Conservation (phyloP, 2,329 filamentous ascomycete species). For the Diaporthe nobilis region DNA sequence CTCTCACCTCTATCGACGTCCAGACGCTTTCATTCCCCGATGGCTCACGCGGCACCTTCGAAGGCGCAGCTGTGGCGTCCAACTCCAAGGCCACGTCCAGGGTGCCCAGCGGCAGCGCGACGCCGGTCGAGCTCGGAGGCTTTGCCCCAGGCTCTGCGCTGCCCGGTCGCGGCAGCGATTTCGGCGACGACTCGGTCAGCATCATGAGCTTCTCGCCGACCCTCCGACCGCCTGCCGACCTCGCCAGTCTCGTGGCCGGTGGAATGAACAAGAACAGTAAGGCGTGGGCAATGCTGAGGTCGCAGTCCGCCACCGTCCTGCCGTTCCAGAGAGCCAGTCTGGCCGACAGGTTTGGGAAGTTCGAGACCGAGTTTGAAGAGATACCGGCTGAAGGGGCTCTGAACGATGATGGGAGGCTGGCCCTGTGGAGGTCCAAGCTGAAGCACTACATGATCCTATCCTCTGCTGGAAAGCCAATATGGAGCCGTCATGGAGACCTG, state of each 20-base stretch:
- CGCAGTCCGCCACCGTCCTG: constrained; percentile 71
- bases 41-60: constrained; percentile 75
- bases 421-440: constrained; percentile 88
- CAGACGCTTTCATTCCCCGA: constrained; percentile 82
- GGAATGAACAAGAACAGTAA: constrained; percentile 76
- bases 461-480: constrained; percentile 96
- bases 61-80: constrained; percentile 51
- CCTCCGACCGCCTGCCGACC: constrained; percentile 75
- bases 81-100: constrained; percentile 41
- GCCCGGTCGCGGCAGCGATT: constrained; percentile 29
- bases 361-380: constrained; percentile 83
- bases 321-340: constrained; percentile 66
- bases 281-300: constrained; percentile 77
- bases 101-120: constrained; percentile 58
- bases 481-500: constrained; percentile 93
- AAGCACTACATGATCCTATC: constrained; percentile 99
- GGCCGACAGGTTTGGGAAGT: constrained; percentile 72
- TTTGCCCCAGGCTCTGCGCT: constrained; percentile 40
- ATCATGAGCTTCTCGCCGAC: constrained; percentile 77
- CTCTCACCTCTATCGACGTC: constrained; percentile 84
- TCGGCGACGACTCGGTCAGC: constrained; percentile 73
- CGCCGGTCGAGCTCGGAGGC: constrained; percentile 45
- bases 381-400: constrained; percentile 70
- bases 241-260: constrained; percentile 85
- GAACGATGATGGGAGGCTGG: constrained; percentile 72